Percentiles rank a stretch among this genome's conserved stretches.
These are phyloP conservation scores for Polygonum maritimum DNA, from an alignment of 148 eudicot species.

Conservation along the genomic window DNA sequence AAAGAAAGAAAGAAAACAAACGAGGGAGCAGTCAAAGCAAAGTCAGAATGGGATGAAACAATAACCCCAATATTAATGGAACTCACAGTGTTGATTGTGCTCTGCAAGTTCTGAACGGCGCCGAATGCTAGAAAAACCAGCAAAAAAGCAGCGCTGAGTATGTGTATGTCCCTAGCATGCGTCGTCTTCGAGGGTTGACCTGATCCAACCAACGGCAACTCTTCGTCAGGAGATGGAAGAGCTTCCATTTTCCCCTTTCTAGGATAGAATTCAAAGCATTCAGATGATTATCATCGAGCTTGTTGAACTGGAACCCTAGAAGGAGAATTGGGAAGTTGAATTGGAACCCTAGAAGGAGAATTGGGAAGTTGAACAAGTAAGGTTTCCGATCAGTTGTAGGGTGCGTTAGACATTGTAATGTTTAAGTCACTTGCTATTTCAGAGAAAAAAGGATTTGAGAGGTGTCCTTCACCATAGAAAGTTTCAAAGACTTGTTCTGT, in stretches of 20 bases:
- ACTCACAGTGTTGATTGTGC: constrained; percentile 75
- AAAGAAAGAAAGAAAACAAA: background rate
- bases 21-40: background rate
- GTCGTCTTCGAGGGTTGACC: constrained; percentile 16
- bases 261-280: background rate
- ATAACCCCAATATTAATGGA: background rate
- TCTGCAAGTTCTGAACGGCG: constrained; percentile 87
- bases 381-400: background rate
- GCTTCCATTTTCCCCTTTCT: constrained; percentile 16
- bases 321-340: background rate
- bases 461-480: too few relatives aligned
- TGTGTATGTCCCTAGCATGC: constrained; percentile 52
- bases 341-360: background rate
- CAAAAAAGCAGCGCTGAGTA: constrained; percentile 70
- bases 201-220: constrained; percentile 35
- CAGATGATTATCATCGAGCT: background rate
- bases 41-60: background rate
- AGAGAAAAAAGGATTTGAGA: too few relatives aligned
- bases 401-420: too few relatives aligned
- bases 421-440: too few relatives aligned
- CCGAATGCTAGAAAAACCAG: constrained; percentile 84
- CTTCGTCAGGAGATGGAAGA: constrained; percentile 32
- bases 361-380: background rate
- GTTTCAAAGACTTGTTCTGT: too few relatives aligned
- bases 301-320: constrained; percentile 5